A percentile compares a stretch with the other conserved stretches of the same genome.
These are phyloP conservation scores for Xylaria acuta DNA, from an alignment of 495 filamentous ascomycete species.

Conservation along the genomic window DNA sequence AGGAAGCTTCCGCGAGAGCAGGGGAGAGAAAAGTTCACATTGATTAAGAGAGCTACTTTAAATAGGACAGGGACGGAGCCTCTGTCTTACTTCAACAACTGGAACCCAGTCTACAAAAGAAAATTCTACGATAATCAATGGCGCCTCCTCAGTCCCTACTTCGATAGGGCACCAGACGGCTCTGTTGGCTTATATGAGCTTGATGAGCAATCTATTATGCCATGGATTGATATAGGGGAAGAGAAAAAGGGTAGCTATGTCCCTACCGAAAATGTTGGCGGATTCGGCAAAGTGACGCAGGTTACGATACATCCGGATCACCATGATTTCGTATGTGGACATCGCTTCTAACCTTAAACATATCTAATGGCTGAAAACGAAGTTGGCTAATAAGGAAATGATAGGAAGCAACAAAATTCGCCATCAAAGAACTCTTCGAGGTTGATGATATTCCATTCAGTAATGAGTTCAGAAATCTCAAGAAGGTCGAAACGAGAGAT, in stretches of 20 bases:
- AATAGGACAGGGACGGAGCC: background rate
- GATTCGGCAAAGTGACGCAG: background rate
- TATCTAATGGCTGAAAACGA: background rate
- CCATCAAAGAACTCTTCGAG: background rate
- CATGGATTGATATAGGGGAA: background rate
- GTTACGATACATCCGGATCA: background rate
- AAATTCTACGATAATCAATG: background rate
- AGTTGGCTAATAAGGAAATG: background rate
- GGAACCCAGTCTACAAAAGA: background rate
- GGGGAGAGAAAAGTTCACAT: background rate
- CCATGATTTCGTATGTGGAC: background rate
- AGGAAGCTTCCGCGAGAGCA: background rate
- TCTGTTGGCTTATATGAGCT: background rate
- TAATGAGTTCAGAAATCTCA: background rate
- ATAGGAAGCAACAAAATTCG: background rate
- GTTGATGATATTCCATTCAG: background rate
- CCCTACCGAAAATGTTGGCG: background rate
- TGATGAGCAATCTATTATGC: slow-evolving; percentile 1
- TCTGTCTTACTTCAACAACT: background rate
- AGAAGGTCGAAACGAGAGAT: background rate
- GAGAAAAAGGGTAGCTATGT: background rate
- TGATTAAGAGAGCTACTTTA: background rate
- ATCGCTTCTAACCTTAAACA: background rate
- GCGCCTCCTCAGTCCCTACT: slow-evolving; percentile 1
- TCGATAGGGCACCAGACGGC: background rate